Evolutionary conservation across 2,329 filamentous ascomycete genomes (phyloP).

Genomic region (Pseudohalonectria lignicola): DNA sequence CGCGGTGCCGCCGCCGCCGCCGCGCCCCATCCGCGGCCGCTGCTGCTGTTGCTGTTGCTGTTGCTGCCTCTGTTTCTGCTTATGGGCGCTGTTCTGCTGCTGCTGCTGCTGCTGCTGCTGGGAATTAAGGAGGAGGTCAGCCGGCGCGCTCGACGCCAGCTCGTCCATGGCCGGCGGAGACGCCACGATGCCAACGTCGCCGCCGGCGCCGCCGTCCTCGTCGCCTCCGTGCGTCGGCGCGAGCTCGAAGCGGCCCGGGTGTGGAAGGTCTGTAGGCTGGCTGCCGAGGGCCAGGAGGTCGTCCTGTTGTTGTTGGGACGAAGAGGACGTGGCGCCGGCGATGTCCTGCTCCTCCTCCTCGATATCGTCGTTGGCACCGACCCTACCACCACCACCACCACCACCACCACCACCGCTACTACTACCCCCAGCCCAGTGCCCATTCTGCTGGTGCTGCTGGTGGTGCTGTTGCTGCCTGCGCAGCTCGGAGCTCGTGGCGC

Average conservation of each 20-base stretch:
- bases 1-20: slow-evolving; percentile 5
- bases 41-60: slow-evolving; percentile 18
- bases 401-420: no score
- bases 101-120: slow-evolving; percentile 11
- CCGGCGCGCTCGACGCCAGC: background rate
- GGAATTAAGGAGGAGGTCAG: slow-evolving; percentile 7
- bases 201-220: slow-evolving; percentile 1
- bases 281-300: slow-evolving; percentile 63
- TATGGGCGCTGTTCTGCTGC: slow-evolving; percentile 17
- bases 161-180: background rate
- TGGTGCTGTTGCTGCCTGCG: slow-evolving; percentile 39
- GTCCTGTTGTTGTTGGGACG: slow-evolving; percentile 21
- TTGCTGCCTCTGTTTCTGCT: slow-evolving; percentile 9
- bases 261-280: slow-evolving; percentile 55
- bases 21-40: slow-evolving; percentile 6
- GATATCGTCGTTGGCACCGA: background rate
- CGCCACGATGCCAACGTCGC: slow-evolving; percentile 1
- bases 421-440: no score
- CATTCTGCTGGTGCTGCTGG: background rate
- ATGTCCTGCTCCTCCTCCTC: slow-evolving; percentile 91
- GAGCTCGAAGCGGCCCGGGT: slow-evolving; percentile 62
- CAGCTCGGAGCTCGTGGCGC: slow-evolving; percentile 74
- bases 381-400: background rate
- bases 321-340: slow-evolving; percentile 51
- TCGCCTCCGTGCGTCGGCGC: slow-evolving; percentile 28